A percentile compares a stretch with the other conserved stretches of the same genome.
Evolutionary conservation across 495 filamentous ascomycete genomes (phyloP).

Genomic region (Aspergillus biplanus): DNA sequence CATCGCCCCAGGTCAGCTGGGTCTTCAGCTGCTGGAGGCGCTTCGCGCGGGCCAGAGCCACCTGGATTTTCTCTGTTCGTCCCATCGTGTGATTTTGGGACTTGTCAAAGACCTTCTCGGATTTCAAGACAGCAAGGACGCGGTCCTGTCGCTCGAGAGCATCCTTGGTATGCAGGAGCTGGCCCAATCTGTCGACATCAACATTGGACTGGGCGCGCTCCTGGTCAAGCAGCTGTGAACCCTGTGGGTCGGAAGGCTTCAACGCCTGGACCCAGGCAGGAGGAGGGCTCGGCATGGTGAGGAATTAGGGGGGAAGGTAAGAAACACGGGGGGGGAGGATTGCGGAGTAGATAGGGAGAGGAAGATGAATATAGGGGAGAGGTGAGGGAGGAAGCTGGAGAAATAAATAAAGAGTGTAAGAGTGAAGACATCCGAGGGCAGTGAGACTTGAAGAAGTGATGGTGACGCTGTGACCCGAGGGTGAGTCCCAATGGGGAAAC

Average conservation of each 20-base stretch:
- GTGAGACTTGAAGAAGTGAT: not conserved
- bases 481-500: slow-evolving; percentile 25
- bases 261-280: slow-evolving; percentile 68
- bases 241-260: slow-evolving; percentile 63
- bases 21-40: slow-evolving; percentile 64
- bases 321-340: slow-evolving; percentile 8
- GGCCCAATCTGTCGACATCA: slow-evolving; percentile 60
- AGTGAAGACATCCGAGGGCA: slow-evolving; percentile 11
- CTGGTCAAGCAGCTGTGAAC: slow-evolving; percentile 58
- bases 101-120: slow-evolving; percentile 69
- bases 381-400: not conserved
- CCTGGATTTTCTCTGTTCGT: slow-evolving; percentile 65
- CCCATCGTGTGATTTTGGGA: slow-evolving; percentile 68
- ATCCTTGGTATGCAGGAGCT: slow-evolving; percentile 63
- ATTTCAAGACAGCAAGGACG: slow-evolving; percentile 58
- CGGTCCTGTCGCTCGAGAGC: slow-evolving; percentile 54
- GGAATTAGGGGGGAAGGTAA: slow-evolving; percentile 29
- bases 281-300: slow-evolving; percentile 33
- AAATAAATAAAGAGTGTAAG: slow-evolving; percentile 8
- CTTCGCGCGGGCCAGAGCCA: slow-evolving; percentile 65
- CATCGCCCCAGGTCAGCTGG: slow-evolving; percentile 62
- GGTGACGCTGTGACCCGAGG: slow-evolving; percentile 19
- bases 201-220: slow-evolving; percentile 65
- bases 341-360: slow-evolving; percentile 7
- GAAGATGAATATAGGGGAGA: slow-evolving; percentile 15